phyloP scores from a whole-genome alignment of 345 rosid genomes.

The Atalantia buxifolia region DNA sequence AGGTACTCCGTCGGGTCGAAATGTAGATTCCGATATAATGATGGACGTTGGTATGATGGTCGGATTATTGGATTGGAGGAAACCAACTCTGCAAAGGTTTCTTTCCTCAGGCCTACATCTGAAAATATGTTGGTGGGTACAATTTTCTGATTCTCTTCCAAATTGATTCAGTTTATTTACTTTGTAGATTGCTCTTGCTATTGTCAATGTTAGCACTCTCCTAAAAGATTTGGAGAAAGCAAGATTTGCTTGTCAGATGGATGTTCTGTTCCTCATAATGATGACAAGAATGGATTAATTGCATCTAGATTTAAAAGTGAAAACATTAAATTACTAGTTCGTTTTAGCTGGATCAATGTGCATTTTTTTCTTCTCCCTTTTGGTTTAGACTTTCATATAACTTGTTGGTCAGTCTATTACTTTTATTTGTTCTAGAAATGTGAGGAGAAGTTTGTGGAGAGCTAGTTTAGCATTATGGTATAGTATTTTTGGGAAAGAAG shows the following conservation, averaged over 20 bases:
- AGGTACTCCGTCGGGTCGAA: conserved; percentile 57
- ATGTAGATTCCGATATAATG: conserved; percentile 64
- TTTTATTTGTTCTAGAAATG: neutral
- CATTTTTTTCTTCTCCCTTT: neutral
- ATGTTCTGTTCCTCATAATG: neutral
- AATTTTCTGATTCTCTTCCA: neutral
- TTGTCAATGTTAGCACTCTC: neutral
- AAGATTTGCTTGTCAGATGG: neutral
- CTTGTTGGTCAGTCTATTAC: neutral
- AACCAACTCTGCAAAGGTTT: conserved; percentile 55
- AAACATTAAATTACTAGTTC: neutral
- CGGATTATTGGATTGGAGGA: conserved; percentile 55
- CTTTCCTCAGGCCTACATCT: conserved; percentile 82
- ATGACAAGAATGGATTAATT: neutral
- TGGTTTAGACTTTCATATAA: neutral
- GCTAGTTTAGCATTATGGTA: neutral
- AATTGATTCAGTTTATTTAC: neutral
- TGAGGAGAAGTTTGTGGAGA: neutral
- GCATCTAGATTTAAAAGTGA: neutral
- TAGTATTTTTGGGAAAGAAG: neutral
- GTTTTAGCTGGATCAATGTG: neutral
- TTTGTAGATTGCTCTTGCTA: neutral
- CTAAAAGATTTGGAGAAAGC: neutral
- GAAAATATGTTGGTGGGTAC: conserved; percentile 81
- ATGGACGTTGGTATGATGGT: conserved; percentile 97